Evolutionary conservation across 2,329 filamentous ascomycete species (phyloP).

Genomic region (Lachnellula occidentalis): DNA sequence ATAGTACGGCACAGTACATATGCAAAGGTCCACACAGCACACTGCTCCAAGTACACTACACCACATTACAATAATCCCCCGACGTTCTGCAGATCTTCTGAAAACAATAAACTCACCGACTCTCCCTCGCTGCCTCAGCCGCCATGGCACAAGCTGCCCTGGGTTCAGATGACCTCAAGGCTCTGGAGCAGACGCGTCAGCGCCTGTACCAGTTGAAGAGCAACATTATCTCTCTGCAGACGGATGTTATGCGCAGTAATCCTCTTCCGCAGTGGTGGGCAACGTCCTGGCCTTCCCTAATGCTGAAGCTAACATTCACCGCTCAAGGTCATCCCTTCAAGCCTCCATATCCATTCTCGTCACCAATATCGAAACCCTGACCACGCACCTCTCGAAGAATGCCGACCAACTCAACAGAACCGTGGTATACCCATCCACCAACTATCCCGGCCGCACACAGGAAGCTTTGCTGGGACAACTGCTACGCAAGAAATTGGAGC

Average conservation of each 20-base stretch:
- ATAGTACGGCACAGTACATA: background rate
- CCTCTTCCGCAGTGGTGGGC: slow-evolving; percentile 63
- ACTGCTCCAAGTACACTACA: background rate
- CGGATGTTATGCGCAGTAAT: slow-evolving; percentile 55
- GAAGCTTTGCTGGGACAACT: slow-evolving; percentile 62
- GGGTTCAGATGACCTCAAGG: slow-evolving; percentile 53
- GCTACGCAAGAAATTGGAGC: slow-evolving; percentile 78
- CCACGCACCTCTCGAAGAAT: slow-evolving; percentile 59
- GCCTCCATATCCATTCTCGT: slow-evolving; percentile 67
- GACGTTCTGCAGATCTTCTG: background rate
- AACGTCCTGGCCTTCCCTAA: background rate
- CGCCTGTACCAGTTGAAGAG: slow-evolving; percentile 63
- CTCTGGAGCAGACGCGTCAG: slow-evolving; percentile 65
- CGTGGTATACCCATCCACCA: slow-evolving; percentile 70
- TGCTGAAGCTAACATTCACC: background rate
- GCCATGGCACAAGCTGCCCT: slow-evolving; percentile 22
- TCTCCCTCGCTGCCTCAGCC: background rate
- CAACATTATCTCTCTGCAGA: slow-evolving; percentile 59
- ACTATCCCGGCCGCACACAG: slow-evolving; percentile 66
- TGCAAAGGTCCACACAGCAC: background rate
- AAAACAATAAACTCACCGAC: background rate
- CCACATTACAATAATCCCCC: background rate
- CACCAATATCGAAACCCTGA: slow-evolving; percentile 62
- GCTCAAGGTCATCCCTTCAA: slow-evolving; percentile 60
- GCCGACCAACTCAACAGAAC: slow-evolving; percentile 62